Percentiles rank a stretch among this genome's conserved stretches.
These are phyloP conservation scores for Gloeostereum incarnatum DNA, from an alignment of 768 basidiomycete species.

Conservation along the genomic window DNA sequence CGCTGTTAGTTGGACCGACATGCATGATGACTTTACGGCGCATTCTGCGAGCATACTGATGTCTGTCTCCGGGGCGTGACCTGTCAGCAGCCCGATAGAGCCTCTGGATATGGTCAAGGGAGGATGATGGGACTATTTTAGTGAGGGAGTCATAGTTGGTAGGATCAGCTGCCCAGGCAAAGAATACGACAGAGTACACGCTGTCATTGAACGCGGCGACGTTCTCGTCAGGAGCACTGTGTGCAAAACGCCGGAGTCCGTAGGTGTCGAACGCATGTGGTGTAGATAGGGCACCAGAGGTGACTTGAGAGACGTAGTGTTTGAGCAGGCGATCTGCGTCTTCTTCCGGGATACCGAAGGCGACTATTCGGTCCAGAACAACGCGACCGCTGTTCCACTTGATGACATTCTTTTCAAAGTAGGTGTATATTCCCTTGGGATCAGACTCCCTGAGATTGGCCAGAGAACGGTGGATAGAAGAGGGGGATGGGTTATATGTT, in stretches of 20 bases:
- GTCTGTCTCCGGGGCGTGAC: conserved; percentile 40
- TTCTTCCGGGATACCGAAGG: conserved; percentile 36
- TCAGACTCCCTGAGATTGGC: too few relatives aligned
- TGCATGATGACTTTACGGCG: conserved; percentile 85
- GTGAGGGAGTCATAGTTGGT: conserved; percentile 15
- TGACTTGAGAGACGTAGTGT: conserved; percentile 29
- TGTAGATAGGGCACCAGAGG: conserved; percentile 20
- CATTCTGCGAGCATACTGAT: conserved; percentile 42
- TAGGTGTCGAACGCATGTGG: conserved; percentile 22
- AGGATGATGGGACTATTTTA: conserved; percentile 16
- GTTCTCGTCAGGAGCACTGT: conserved; percentile 18
- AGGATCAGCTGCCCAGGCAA: conserved; percentile 41
- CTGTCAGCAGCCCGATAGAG: conserved; percentile 28
- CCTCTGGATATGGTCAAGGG: conserved; percentile 27
- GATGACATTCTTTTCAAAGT: too few relatives aligned
- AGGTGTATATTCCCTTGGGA: too few relatives aligned
- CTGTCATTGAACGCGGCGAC: conserved; percentile 27
- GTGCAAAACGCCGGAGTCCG: conserved; percentile 31
- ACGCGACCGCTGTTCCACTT: conserved; percentile 4
- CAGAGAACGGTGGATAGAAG: too few relatives aligned
- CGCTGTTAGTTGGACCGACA: conserved; percentile 96
- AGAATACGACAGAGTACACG: conserved; percentile 45
- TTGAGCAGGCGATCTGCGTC: conserved; percentile 32
- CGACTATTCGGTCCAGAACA: conserved; percentile 28
- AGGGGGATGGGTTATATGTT: too few relatives aligned